Evolutionary conservation across 2,329 filamentous ascomycete genomes (phyloP).

Genomic region (Phialemoniopsis sp.): DNA sequence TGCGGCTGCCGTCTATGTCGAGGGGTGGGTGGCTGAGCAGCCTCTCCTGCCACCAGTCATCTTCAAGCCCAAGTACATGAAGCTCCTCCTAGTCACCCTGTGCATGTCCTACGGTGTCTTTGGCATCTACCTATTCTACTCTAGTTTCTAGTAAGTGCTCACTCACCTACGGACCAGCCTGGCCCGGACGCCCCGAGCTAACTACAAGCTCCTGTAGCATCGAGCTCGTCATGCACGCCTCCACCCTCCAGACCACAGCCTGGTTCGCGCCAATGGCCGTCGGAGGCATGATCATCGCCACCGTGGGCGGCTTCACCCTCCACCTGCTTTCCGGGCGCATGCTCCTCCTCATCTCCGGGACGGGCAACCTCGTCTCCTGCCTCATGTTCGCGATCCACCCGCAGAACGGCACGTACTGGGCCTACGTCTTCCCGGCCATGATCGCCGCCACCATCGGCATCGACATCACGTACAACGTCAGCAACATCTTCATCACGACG

Average conservation of each 20-base stretch:
- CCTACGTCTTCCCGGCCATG: slow-evolving; percentile 69
- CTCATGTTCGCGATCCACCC: slow-evolving; percentile 64
- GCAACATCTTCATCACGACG: slow-evolving; percentile 75
- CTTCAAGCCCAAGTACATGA: slow-evolving; percentile 68
- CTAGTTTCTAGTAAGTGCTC: slow-evolving; percentile 57
- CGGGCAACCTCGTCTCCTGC: slow-evolving; percentile 53
- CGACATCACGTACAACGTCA: slow-evolving; percentile 71
- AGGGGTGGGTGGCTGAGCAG: slow-evolving; percentile 64
- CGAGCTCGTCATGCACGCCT: slow-evolving; percentile 52
- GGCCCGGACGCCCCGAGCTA: slow-evolving; percentile 45
- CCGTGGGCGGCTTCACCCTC: slow-evolving; percentile 61
- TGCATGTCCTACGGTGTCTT: slow-evolving; percentile 66
- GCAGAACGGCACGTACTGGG: slow-evolving; percentile 62
- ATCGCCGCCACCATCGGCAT: slow-evolving; percentile 66
- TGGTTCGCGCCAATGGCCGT: slow-evolving; percentile 67
- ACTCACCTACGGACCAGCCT: no score
- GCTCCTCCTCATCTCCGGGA: slow-evolving; percentile 56
- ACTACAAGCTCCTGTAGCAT: slow-evolving; percentile 45
- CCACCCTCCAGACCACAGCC: slow-evolving; percentile 59
- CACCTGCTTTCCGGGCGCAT: slow-evolving; percentile 61
- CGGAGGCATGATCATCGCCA: slow-evolving; percentile 63
- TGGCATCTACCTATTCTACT: slow-evolving; percentile 66
- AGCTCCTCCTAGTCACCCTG: slow-evolving; percentile 53
- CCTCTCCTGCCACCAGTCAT: slow-evolving; percentile 68
- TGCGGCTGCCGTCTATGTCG: slow-evolving; percentile 59